These are phyloP conservation scores for Cryptococcus sp. DNA, from an alignment of 1,284 basidiomycete species.

Conservation along the genomic window DNA sequence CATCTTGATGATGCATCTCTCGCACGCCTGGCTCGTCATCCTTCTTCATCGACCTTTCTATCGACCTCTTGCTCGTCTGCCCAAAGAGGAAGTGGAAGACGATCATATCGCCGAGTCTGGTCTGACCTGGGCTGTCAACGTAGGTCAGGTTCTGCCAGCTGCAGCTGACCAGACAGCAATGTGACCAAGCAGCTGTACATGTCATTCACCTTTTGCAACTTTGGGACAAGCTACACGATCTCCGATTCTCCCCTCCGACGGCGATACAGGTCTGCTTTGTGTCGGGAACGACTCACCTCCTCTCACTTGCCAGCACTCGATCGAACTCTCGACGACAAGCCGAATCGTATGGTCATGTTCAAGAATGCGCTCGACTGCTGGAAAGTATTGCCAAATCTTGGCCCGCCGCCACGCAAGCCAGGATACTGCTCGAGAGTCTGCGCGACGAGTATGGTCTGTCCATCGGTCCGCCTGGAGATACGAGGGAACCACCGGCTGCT, in stretches of 20 bases:
- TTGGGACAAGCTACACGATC: slow-evolving; percentile 56
- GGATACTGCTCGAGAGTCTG: slow-evolving; percentile 16
- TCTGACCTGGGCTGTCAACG: slow-evolving; percentile 16
- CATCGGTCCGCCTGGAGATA: not conserved
- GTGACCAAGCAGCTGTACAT: slow-evolving; percentile 60
- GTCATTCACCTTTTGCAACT: slow-evolving; percentile 57
- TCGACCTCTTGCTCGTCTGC: slow-evolving; percentile 48
- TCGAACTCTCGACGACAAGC: slow-evolving; percentile 12
- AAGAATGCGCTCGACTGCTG: slow-evolving; percentile 21
- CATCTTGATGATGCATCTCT: slow-evolving; percentile 58
- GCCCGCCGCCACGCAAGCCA: slow-evolving; percentile 21
- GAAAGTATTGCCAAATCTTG: slow-evolving; percentile 19
- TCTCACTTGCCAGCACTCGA: slow-evolving; percentile 20
- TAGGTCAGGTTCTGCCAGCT: slow-evolving; percentile 2
- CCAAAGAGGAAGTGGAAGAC: slow-evolving; percentile 44
- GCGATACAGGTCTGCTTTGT: slow-evolving; percentile 60
- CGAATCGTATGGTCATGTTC: slow-evolving; percentile 11
- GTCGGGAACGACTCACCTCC: slow-evolving; percentile 52
- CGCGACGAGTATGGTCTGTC: slow-evolving; percentile 18
- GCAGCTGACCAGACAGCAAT: slow-evolving; percentile 42
- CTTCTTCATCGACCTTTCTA: slow-evolving; percentile 64
- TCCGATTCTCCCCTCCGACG: slow-evolving; percentile 60
- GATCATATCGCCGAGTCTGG: slow-evolving; percentile 49
- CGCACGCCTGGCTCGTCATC: slow-evolving; percentile 61
- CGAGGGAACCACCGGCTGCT: not conserved